Evolutionary conservation across 1,284 basidiomycete species (phyloP).

Genomic region (Cutaneotrichosporon cutaneum): DNA sequence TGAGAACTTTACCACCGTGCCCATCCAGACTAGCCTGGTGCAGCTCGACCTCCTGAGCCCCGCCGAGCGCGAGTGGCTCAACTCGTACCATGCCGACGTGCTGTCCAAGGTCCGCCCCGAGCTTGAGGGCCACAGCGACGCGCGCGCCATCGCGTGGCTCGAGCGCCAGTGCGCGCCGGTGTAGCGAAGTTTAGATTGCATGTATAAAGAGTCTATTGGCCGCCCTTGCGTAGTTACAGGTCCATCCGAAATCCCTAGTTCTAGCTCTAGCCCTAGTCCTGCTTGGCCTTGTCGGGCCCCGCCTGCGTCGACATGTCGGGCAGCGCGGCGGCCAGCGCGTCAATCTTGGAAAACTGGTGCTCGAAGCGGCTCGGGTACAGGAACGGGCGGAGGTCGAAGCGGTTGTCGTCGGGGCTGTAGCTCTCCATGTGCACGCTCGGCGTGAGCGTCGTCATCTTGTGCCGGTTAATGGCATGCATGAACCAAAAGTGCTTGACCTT

Average conservation of each 20-base stretch:
- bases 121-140: conserved; percentile 61
- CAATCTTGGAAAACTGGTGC: conserved; percentile 95
- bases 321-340: conserved; percentile 70
- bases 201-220: neutral
- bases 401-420: conserved; percentile 27
- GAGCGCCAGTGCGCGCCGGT: conserved; percentile 58
- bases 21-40: conserved; percentile 83
- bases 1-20: conserved; percentile 82
- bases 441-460: conserved; percentile 98
- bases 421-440: conserved; percentile 92
- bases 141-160: conserved; percentile 74
- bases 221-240: too few relatives aligned
- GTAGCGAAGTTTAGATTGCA: neutral
- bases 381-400: conserved; percentile 94
- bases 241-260: too few relatives aligned
- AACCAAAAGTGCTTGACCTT: conserved; percentile 99
- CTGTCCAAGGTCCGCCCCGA: conserved; percentile 73
- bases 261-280: conserved; percentile 48
- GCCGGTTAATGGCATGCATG: conserved; percentile 91
- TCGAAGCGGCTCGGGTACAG: conserved; percentile 90
- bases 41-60: conserved; percentile 64
- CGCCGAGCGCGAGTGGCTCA: conserved; percentile 76
- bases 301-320: conserved; percentile 65
- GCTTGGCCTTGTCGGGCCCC: conserved; percentile 53
- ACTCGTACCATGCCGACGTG: conserved; percentile 79